Percentiles rank a stretch among this genome's conserved stretches.
These are phyloP conservation scores for Scenedesmus sp. DNA, from an alignment of 163 green algal species.

Conservation along the genomic window DNA sequence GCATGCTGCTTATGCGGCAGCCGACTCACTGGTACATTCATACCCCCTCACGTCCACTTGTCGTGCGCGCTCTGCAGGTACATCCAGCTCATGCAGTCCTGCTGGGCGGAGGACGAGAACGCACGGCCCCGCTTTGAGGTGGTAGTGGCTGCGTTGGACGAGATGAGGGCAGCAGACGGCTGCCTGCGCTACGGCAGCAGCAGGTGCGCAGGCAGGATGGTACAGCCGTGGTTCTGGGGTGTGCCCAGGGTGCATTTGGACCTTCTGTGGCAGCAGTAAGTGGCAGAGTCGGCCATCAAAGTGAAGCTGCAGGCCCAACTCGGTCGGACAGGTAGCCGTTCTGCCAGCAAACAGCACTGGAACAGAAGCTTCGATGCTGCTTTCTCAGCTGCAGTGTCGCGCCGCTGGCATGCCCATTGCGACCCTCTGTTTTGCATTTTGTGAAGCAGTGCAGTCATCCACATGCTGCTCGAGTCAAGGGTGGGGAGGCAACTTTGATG, in stretches of 20 bases:
- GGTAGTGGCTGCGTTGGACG: conserved; percentile 53
- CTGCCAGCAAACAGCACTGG: no score
- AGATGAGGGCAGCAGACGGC: conserved; percentile 35
- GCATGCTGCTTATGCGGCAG: no score
- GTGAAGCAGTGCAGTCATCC: background rate
- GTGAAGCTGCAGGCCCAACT: no score
- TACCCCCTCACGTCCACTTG: background rate
- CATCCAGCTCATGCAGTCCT: conserved; percentile 65
- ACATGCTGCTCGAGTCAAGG: no score
- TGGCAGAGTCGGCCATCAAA: no score
- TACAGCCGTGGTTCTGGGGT: background rate
- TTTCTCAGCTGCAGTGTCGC: background rate
- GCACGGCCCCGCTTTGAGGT: conserved; percentile 68
- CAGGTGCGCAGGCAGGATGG: background rate
- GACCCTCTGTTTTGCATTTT: background rate
- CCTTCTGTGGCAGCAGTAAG: background rate
- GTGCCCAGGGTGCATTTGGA: background rate
- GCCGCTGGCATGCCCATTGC: background rate
- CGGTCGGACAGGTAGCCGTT: no score
- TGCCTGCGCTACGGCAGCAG: background rate
- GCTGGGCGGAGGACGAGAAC: conserved; percentile 60
- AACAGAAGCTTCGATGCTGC: no score
- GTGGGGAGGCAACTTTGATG: background rate
- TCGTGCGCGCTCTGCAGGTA: conserved; percentile 48
- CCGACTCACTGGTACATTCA: no score